Base-by-base conservation (phyloP, 2,329 filamentous ascomycete species). In the Peltaster fructicola region DNA sequence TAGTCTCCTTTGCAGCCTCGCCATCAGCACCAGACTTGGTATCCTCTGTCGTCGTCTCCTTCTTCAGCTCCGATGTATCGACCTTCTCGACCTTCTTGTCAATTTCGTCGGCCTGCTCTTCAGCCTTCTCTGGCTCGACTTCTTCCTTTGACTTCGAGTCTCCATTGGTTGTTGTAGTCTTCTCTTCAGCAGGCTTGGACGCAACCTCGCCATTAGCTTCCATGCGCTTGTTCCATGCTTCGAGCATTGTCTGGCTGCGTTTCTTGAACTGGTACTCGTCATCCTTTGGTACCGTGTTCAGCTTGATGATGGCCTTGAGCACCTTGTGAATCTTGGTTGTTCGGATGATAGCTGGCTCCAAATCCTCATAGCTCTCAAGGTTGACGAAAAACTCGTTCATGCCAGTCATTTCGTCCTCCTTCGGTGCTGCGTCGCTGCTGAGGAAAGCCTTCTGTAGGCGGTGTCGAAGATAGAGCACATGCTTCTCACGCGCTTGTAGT, bases 271-370 rank as follows among this genome's bases (percentile, higher is more conserved):
- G 59, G 51, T 75, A 90, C 37, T 91, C 78, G 17, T 84, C 78
- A 36, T 98, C 88, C 32, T 73, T 74, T 4, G 84, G 84, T 38
- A 98, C 91, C 3, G 64, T 64, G 20, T 73, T 66, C 6, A 98
- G 62, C 59, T 92, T 93, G 42, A 93, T 60, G 37, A 98, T 88
- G 4, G 76, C 82, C 58, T 90, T 92, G 29, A 98, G 65, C 7
- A 98, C 85, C 59, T 98, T 98, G 68, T 95, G 85, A 53, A 98
- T 93, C 64, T 95, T 98, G 33, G 88, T 98, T 8, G 59, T 62
- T 35, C 79, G 72, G 43, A 95, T 92, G 40, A 93, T 88, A 37
- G 72, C 71, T 15, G 78, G 80, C 48, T 95, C 85, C 4, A 95
- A 67, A 36, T 91, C 78, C 2, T 68, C 50, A 61, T 70, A 74